phyloP scores from a whole-genome alignment of 2,329 filamentous ascomycete genomes.

The Pseudocercospora pini-densiflorae region DNA sequence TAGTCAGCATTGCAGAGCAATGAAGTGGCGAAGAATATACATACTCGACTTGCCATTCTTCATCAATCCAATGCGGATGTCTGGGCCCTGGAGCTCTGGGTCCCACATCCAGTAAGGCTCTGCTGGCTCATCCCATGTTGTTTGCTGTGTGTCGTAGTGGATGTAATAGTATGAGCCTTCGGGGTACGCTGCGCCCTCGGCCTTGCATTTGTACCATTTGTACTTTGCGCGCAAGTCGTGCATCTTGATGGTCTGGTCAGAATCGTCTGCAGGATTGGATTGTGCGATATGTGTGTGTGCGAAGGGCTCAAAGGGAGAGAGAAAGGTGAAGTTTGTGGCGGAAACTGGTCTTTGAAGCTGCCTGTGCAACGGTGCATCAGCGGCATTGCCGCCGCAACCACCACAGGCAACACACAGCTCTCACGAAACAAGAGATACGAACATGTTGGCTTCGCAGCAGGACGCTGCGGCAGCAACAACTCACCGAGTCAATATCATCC shows the following conservation, averaged over 20 bases:
- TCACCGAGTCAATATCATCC: constrained; percentile 10
- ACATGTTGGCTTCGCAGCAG: background rate
- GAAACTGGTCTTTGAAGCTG: background rate
- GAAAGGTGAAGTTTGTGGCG: background rate
- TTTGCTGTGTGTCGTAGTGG: constrained; percentile 34
- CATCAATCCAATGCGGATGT: constrained; percentile 30
- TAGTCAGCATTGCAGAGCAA: background rate
- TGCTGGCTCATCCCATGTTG: constrained; percentile 34
- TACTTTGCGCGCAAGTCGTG: constrained; percentile 24
- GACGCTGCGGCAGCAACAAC: constrained; percentile 8
- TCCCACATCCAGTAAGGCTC: constrained; percentile 41
- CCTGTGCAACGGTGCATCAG: background rate
- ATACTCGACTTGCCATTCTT: constrained; percentile 20
- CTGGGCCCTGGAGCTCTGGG: constrained; percentile 25
- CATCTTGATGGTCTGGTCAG: background rate
- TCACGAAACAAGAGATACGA: background rate
- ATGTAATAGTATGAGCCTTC: constrained; percentile 34
- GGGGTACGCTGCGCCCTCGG: constrained; percentile 17
- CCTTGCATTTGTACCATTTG: constrained; percentile 25
- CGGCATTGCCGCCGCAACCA: constrained; percentile 1
- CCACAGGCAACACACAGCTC: background rate
- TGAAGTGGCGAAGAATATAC: background rate
- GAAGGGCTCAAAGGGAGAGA: background rate
- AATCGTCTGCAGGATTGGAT: background rate
- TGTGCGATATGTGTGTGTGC: background rate